phyloP scores from a whole-genome alignment of 805 yeast species.

The Nakazawaea anatomiae region DNA sequence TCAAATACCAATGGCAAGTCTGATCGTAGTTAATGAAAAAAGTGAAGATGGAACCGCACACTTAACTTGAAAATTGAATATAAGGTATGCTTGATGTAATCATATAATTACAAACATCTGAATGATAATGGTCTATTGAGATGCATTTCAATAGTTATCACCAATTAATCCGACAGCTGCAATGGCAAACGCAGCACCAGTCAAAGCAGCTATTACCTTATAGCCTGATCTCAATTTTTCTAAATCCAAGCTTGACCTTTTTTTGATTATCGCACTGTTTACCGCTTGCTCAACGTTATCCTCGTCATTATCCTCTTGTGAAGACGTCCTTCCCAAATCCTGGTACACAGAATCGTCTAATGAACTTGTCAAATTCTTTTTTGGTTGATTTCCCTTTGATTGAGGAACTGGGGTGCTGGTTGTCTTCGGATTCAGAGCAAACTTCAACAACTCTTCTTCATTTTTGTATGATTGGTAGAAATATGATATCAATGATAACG shows the following conservation, averaged over 20 bases:
- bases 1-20: not conserved
- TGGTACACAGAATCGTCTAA: constrained; percentile 40
- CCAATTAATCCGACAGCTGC: constrained; percentile 55
- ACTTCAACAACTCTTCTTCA: constrained; percentile 22
- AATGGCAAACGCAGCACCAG: constrained; percentile 40
- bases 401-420: not conserved
- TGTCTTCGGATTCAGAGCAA: not conserved
- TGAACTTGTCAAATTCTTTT: constrained; percentile 23
- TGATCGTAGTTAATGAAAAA: not conserved
- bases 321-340: constrained; percentile 28
- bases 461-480: constrained; percentile 18
- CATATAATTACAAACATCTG: not conserved
- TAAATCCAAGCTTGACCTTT: constrained; percentile 26
- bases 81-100: not conserved
- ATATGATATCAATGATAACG: constrained; percentile 30
- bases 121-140: not conserved
- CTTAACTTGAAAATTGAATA: not conserved
- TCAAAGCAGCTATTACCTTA: constrained; percentile 32
- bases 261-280: constrained; percentile 34
- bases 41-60: not conserved
- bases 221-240: constrained; percentile 30
- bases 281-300: constrained; percentile 36
- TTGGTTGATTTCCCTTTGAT: constrained; percentile 20
- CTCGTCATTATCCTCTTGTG: constrained; percentile 20
- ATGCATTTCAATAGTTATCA: constrained; percentile 27